These are phyloP conservation scores for Boletus subparvulus DNA, from an alignment of 768 basidiomycete species.

Conservation along the genomic window DNA sequence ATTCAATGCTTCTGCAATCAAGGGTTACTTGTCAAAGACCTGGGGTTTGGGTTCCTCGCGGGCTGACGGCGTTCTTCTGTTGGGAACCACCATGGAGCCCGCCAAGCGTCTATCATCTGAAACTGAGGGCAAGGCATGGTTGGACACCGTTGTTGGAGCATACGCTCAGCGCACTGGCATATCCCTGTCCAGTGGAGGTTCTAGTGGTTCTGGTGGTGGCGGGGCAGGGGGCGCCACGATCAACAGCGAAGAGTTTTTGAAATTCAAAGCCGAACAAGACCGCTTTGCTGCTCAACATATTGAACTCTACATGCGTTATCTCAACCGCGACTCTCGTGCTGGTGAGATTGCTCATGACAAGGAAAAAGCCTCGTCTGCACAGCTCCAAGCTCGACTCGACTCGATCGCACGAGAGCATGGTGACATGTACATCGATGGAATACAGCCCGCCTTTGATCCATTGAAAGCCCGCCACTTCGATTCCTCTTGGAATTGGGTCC, in stretches of 20 bases:
- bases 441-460: slow-evolving; percentile 91
- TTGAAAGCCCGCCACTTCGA: slow-evolving; percentile 98
- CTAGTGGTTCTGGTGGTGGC: slow-evolving; percentile 57
- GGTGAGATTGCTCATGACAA: slow-evolving; percentile 88
- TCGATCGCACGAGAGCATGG: slow-evolving; percentile 90
- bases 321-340: slow-evolving; percentile 88
- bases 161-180: slow-evolving; percentile 93
- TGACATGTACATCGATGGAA: slow-evolving; percentile 89
- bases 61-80: slow-evolving; percentile 84
- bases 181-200: slow-evolving; percentile 67
- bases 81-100: slow-evolving; percentile 92
- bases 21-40: slow-evolving; percentile 82
- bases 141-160: slow-evolving; percentile 77
- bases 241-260: slow-evolving; percentile 97
- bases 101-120: slow-evolving; percentile 91
- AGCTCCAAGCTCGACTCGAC: slow-evolving; percentile 85
- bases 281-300: slow-evolving; percentile 90
- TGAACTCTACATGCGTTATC: slow-evolving; percentile 96
- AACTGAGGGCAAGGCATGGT: slow-evolving; percentile 89
- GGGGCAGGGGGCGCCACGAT: slow-evolving; percentile 79
- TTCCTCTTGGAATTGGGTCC: slow-evolving; percentile 99
- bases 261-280: slow-evolving; percentile 93
- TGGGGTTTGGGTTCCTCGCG: slow-evolving; percentile 95
- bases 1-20: slow-evolving; percentile 92
- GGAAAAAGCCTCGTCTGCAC: slow-evolving; percentile 70